These are phyloP conservation scores for Rhizoclosmatium sp. DNA, from an alignment of 192 early-diverging fungal species.

Conservation along the genomic window DNA sequence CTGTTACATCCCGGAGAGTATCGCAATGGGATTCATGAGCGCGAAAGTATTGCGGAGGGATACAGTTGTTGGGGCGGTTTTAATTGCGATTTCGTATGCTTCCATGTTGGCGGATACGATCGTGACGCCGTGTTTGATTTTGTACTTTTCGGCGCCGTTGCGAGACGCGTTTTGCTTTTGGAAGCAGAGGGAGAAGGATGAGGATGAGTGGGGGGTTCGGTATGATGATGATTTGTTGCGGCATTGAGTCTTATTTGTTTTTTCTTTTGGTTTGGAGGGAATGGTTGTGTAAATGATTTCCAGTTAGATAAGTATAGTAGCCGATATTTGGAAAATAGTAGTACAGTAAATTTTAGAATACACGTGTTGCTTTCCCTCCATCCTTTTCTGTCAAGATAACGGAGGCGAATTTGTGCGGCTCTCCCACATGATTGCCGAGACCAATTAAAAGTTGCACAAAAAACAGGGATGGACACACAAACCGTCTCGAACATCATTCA, in stretches of 20 bases:
- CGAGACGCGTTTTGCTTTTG: not conserved
- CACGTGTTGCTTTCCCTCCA: too few relatives aligned
- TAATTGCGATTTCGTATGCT: not conserved
- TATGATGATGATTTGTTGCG: too few relatives aligned
- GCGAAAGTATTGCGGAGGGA: not conserved
- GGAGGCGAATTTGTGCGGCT: too few relatives aligned
- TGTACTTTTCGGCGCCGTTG: constrained; percentile 12
- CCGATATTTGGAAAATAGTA: not conserved
- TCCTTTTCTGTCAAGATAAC: too few relatives aligned
- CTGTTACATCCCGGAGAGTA: constrained; percentile 1
- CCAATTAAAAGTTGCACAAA: too few relatives aligned
- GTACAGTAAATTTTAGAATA: not conserved
- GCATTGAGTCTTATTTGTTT: too few relatives aligned
- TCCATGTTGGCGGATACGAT: not conserved
- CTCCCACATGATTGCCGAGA: too few relatives aligned
- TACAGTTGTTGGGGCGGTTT: not conserved
- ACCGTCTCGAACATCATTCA: too few relatives aligned
- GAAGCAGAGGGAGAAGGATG: not conserved
- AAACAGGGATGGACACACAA: too few relatives aligned
- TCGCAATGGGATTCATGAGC: not conserved
- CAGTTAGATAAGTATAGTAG: not conserved
- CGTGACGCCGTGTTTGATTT: constrained; percentile 10
- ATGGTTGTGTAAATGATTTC: not conserved
- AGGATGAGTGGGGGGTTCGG: not conserved
- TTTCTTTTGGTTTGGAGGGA: not conserved